A percentile compares a stretch with the other conserved stretches of the same genome.
phyloP scores from a whole-genome alignment of 441 rosid genomes.

The Pelargonium fulgidum region DNA sequence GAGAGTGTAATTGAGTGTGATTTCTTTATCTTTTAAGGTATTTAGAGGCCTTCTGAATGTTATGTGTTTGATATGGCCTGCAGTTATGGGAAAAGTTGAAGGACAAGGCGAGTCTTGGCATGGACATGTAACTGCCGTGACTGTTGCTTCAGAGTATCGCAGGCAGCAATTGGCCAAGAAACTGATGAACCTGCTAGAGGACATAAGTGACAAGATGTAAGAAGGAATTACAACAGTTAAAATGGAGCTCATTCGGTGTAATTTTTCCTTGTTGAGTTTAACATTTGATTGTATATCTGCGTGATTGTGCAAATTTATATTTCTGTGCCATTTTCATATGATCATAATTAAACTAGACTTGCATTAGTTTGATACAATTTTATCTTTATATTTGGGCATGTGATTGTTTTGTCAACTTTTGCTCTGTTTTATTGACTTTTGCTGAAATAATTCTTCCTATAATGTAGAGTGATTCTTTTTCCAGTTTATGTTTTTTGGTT shows the following conservation, averaged over 20 bases:
- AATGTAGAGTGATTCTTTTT: background rate
- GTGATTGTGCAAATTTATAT: background rate
- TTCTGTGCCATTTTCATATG: background rate
- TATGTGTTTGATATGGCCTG: slow-evolving; percentile 18
- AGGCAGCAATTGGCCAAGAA: slow-evolving; percentile 90
- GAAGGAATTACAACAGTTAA: background rate
- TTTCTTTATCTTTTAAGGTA: background rate
- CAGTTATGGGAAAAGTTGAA: slow-evolving; percentile 88
- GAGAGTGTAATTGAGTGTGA: background rate
- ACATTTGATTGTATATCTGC: background rate
- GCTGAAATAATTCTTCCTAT: background rate
- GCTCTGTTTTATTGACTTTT: background rate
- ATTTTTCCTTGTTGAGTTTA: background rate
- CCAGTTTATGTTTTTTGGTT: background rate
- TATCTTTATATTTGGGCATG: background rate
- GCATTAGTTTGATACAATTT: background rate
- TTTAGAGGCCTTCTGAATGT: background rate
- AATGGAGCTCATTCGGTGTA: background rate
- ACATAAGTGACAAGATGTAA: slow-evolving; percentile 84
- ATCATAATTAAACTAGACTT: background rate
- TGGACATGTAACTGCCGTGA: slow-evolving; percentile 83
- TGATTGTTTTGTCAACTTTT: background rate
- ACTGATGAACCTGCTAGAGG: slow-evolving; percentile 86
- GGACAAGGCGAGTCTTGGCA: slow-evolving; percentile 81
- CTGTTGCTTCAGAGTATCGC: slow-evolving; percentile 78